Percentiles rank a stretch among this genome's conserved stretches.
These are phyloP conservation scores for Calonectria fujianensis DNA, from an alignment of 2,329 filamentous ascomycete genomes.

Conservation along the genomic window DNA sequence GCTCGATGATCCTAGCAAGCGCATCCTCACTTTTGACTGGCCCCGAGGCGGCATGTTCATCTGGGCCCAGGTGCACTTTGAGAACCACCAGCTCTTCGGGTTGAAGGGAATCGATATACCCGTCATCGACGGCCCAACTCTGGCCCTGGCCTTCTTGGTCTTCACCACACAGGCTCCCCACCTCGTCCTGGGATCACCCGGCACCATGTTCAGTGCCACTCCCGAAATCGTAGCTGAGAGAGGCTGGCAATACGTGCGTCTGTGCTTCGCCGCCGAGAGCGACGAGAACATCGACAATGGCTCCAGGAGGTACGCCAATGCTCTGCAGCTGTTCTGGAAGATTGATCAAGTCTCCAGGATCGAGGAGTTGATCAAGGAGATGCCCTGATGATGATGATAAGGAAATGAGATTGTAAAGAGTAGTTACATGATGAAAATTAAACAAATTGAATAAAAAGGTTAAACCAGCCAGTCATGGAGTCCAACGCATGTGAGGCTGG, in stretches of 20 bases:
- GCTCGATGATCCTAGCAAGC: conserved; percentile 81
- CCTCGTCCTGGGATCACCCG: conserved; percentile 82
- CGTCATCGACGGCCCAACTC: conserved; percentile 71
- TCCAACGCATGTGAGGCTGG: background rate
- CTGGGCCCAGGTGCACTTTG: conserved; percentile 85
- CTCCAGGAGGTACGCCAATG: conserved; percentile 79
- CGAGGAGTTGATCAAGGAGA: conserved; percentile 74
- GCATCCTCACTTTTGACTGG: conserved; percentile 85
- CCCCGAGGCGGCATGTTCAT: conserved; percentile 95
- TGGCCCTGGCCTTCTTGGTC: conserved; percentile 82
- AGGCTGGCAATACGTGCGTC: conserved; percentile 82
- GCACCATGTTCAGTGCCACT: conserved; percentile 83
- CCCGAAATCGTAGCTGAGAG: conserved; percentile 73
- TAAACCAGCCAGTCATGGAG: background rate
- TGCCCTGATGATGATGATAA: conserved; percentile 39
- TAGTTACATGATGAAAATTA: conserved; percentile 24
- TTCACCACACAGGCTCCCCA: conserved; percentile 82
- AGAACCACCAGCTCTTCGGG: conserved; percentile 81
- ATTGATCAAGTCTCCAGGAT: conserved; percentile 81
- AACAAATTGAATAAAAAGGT: background rate
- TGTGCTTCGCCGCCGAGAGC: conserved; percentile 92
- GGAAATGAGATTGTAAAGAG: background rate
- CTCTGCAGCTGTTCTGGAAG: conserved; percentile 84
- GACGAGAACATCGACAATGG: conserved; percentile 80
- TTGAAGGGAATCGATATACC: conserved; percentile 56